These are phyloP conservation scores for Prunus mongolica DNA, from an alignment of 306 rosid genomes.

Conservation along the genomic window DNA sequence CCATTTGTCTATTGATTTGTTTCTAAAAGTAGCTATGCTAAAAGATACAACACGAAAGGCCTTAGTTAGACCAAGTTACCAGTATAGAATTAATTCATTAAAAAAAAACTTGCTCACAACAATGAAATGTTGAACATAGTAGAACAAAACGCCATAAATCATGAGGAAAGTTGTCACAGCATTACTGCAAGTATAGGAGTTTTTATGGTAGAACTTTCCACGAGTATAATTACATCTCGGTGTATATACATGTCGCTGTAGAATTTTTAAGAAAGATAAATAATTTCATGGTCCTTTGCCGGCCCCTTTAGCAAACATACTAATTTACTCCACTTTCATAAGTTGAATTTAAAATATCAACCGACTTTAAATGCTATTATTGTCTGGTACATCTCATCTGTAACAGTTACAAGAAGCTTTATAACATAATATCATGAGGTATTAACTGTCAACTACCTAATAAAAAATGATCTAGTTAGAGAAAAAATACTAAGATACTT, in stretches of 20 bases:
- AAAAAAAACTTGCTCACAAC: neutral
- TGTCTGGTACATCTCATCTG: neutral
- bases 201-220: neutral
- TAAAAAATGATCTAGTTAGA: neutral
- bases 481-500: neutral
- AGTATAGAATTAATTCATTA: neutral
- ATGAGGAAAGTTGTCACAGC: neutral
- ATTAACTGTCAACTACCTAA: neutral
- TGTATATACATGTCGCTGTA: neutral
- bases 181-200: neutral
- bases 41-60: slow-evolving; percentile 34
- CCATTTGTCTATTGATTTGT: slow-evolving; percentile 85
- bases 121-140: neutral
- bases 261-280: neutral
- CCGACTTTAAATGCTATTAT: neutral
- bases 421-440: neutral
- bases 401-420: neutral
- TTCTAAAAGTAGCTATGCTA: slow-evolving; percentile 67
- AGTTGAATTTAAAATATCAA: neutral
- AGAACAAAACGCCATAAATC: neutral
- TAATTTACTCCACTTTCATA: neutral
- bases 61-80: slow-evolving; percentile 1
- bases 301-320: neutral
- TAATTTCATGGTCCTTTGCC: neutral
- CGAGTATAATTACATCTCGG: neutral